phyloP scores from a whole-genome alignment of 306 rosid species.

The Cicer chorassanicum region DNA sequence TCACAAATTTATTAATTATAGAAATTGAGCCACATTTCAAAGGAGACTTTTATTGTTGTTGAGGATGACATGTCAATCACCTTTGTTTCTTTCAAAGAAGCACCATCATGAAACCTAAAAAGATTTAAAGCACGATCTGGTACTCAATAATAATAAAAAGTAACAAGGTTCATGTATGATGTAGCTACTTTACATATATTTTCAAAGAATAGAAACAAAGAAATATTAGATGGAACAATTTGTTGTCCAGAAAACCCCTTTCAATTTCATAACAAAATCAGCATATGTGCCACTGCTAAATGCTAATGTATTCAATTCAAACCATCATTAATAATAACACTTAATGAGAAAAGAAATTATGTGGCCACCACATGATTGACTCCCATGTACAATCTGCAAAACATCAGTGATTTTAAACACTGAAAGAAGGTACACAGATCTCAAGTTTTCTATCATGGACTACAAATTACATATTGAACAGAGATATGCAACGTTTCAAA shows the following conservation, averaged over 20 bases:
- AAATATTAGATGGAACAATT: constrained; percentile 41
- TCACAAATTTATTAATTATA: no score
- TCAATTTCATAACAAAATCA: constrained; percentile 27
- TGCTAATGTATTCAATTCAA: constrained; percentile 24
- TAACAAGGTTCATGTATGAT: no score
- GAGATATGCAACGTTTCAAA: constrained; percentile 28
- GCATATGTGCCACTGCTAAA: constrained; percentile 3
- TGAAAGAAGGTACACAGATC: constrained; percentile 25
- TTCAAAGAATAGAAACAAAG: not conserved
- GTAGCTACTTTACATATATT: no score
- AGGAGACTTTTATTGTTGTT: no score
- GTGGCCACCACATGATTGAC: constrained; percentile 78
- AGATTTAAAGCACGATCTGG: no score
- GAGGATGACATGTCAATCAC: no score
- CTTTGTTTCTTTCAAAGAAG: no score
- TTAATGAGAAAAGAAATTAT: constrained; percentile 66
- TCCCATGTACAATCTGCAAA: constrained; percentile 89
- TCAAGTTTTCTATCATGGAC: constrained; percentile 7
- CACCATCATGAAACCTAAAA: no score
- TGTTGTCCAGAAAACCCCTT: constrained; percentile 21
- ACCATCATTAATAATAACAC: constrained; percentile 17
- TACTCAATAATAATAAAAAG: no score
- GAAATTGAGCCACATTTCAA: no score
- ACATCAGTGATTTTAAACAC: constrained; percentile 30
- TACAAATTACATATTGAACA: constrained; percentile 26